Base-by-base conservation (phyloP, 1,139 yeast species). In the Debaryomycetaceae sp. region DNA sequence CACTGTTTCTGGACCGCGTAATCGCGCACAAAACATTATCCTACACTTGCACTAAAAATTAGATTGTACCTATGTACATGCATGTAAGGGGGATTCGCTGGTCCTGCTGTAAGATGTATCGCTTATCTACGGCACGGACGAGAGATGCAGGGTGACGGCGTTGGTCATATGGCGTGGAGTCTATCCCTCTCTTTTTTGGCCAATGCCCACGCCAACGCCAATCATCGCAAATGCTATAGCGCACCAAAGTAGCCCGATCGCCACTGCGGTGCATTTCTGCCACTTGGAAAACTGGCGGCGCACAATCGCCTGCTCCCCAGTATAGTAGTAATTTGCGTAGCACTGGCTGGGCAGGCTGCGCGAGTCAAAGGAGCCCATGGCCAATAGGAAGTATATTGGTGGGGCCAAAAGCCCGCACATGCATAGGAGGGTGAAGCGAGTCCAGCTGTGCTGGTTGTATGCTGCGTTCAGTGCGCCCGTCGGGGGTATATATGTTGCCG, bases 151-250 rank as follows among this genome's bases (percentile, higher is more conserved):
- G n/a, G n/a, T n/a, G n/a, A n/a, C n/a, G n/a, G n/a, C n/a, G n/a
- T n/a, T n/a, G n/a, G n/a, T n/a, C n/a, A n/a, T n/a, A n/a, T n/a
- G n/a, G n/a, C n/a, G n/a, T n/a, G n/a, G n/a, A n/a, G n/a, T 7
- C 18, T 27, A 19, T 13, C 8, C n/a, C 7, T 18, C 28, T 10
- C 18, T 13, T 9, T 13, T 11, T 11, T 39, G 26, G 5, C 58
- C 57, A 3, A 55, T 35, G 12, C 67, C 70, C 17, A 65, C 38
- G 0, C 70, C 69, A 5, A 65, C 61, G 0, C 65, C 71, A 12
- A 65, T 59, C 70, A 64, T 61, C 10, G 68, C 62, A 17, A 64
- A 36, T 4, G 62, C 51, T 4, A 56, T 41, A 10, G 42, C 33
- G 6, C 59, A 31, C 72, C 72, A 65, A 2, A 53, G 9, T 7